phyloP scores from a whole-genome alignment of 2,329 filamentous ascomycete genomes.

The Talaromyces albobiverticillius region DNA sequence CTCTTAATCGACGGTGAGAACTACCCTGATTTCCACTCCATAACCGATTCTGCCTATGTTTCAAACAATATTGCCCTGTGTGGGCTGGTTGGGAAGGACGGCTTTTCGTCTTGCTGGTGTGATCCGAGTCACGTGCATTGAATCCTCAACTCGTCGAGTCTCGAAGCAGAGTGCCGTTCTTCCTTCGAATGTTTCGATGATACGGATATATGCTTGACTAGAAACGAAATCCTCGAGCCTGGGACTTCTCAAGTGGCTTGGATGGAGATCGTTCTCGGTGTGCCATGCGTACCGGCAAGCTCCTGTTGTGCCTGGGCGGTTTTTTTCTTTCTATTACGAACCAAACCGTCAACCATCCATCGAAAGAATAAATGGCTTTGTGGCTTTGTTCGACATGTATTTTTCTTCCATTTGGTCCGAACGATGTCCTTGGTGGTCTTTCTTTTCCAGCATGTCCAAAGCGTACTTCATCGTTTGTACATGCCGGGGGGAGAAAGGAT shows the following conservation, averaged over 20 bases:
- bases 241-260: background rate
- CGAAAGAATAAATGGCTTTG: background rate
- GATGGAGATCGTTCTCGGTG: background rate
- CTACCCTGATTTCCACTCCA: background rate
- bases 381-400: background rate
- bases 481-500: background rate
- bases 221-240: background rate
- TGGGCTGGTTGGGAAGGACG: slow-evolving; percentile 40
- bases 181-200: background rate
- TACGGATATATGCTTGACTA: background rate
- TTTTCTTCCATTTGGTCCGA: background rate
- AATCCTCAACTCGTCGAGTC: slow-evolving; percentile 1
- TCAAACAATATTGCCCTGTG: slow-evolving; percentile 17
- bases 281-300: background rate
- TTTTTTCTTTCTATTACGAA: too few relatives aligned
- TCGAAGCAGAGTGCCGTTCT: background rate
- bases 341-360: background rate
- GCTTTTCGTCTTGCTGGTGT: slow-evolving; percentile 12
- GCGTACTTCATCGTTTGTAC: background rate
- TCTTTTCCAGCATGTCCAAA: background rate
- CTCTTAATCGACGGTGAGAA: slow-evolving; percentile 31
- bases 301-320: background rate
- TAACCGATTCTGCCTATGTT: slow-evolving; percentile 19
- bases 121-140: slow-evolving; percentile 10
- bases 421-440: slow-evolving; percentile 1